phyloP scores from a whole-genome alignment of 2,329 filamentous ascomycete species.

The Fusarium hainanense region DNA sequence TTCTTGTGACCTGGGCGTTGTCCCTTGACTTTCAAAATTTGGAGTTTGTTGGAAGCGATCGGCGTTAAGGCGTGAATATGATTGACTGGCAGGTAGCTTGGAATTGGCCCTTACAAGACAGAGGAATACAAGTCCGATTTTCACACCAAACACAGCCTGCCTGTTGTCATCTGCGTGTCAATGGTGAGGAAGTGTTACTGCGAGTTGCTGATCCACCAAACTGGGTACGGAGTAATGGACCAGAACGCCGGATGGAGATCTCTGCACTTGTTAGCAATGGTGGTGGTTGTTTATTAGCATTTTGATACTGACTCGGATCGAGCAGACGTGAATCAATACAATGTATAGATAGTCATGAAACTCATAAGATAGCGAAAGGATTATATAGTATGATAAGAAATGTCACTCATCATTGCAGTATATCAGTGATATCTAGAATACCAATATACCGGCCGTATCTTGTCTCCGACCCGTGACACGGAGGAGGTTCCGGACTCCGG shows the following conservation, averaged over 20 bases:
- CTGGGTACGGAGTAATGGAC: conserved; percentile 10
- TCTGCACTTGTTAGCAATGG: not conserved
- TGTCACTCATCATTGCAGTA: not conserved
- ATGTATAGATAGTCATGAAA: not conserved
- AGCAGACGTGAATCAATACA: not conserved
- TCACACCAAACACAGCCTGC: not conserved
- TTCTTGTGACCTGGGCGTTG: not conserved
- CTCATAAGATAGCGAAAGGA: not conserved
- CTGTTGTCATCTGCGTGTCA: not conserved
- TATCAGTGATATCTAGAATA: not conserved
- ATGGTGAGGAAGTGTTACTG: not conserved
- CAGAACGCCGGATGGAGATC: conserved; percentile 1
- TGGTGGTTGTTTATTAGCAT: not conserved
- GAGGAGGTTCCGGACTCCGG: conserved; percentile 29
- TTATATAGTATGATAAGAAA: not conserved
- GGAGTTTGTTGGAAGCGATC: not conserved
- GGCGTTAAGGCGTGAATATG: not conserved
- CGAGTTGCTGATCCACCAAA: not conserved
- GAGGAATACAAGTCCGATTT: not conserved
- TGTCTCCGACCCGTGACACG: conserved; percentile 27
- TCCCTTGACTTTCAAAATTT: not conserved
- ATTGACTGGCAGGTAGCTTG: not conserved
- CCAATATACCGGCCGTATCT: not conserved
- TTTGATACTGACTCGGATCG: not conserved
- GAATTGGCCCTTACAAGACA: not conserved